These are phyloP conservation scores for Ceratobasidium theobromae DNA, from an alignment of 1,284 basidiomycete species.

Conservation along the genomic window DNA sequence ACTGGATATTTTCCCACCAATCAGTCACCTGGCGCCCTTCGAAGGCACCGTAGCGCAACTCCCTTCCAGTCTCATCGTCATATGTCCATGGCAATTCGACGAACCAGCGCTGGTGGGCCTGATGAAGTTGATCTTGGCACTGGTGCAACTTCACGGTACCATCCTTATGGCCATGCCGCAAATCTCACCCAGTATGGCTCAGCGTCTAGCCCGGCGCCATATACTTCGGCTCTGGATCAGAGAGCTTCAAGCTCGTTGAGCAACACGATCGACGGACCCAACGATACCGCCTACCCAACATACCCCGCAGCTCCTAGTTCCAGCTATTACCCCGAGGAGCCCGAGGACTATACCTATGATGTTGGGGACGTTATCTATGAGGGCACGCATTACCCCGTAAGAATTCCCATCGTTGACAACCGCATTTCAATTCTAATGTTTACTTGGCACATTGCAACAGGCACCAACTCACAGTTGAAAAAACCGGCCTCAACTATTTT, in stretches of 20 bases:
- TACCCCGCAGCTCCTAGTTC: background rate
- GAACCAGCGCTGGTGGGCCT: conserved; percentile 12
- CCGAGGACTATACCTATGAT: conserved; percentile 14
- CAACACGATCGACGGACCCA: background rate
- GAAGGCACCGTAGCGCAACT: conserved; percentile 16
- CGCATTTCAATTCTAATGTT: too few species aligned
- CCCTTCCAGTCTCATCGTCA: conserved; percentile 19
- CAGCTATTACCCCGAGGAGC: conserved; percentile 9
- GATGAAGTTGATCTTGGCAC: conserved; percentile 16
- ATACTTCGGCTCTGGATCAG: background rate
- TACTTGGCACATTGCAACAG: too few species aligned
- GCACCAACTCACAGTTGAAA: background rate
- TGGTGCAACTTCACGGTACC: conserved; percentile 21
- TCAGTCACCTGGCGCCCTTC: background rate
- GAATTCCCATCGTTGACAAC: background rate
- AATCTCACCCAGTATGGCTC: background rate
- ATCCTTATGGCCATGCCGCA: conserved; percentile 1
- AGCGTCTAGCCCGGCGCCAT: background rate
- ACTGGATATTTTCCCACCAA: background rate
- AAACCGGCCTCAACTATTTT: background rate
- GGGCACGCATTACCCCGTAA: background rate
- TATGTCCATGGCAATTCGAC: conserved; percentile 5
- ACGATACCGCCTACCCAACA: background rate
- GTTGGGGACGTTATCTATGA: background rate
- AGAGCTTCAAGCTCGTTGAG: background rate